Base-by-base conservation (phyloP, 106 monocot genomes). In the Allium cepa region DNA sequence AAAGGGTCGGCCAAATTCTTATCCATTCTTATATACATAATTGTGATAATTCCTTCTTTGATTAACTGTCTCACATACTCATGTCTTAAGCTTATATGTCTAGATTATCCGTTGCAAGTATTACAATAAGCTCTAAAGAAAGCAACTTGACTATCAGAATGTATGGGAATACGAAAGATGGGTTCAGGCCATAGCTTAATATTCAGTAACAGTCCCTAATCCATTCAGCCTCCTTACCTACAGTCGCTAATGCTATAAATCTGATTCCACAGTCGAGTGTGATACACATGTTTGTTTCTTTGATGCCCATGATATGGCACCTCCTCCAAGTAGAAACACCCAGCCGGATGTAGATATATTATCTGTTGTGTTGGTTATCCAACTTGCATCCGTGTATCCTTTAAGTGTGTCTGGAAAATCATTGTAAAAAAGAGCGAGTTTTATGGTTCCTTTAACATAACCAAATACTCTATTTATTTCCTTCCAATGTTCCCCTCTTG, bases 151-250 rank as follows among this genome's bases (percentile, higher is more conserved):
- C 64, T 49, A n/a, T n/a, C n/a, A n/a, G n/a, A 68, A 0, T 50
- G 8, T 26, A 68, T 22, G 22, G 52, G 50, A 17, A 51, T 22
- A 68, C 1, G 16, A 16, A 26, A 1, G 4, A 68, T 68, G 7
- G n/a, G 49, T 26, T 68, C 5, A 53, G 53, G 53, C 2, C 53
- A 53, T 53, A 53, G 2, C 2, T 10, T 10, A 3, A 53, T 53
- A 53, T 53, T 4, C 18, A 68, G 10, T 10, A 59, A 68, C 7
- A 68, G 10, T 67, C 47, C 12, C 51, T 67, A 52, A 67, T 49
- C 51, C 67, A 67, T n/a, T 51, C 67, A 7, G 67, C 67, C 22
- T 67, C 67, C 6, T 16, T 67, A 10, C 67, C 17, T 7, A 49
- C 17, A 16, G 16, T 26, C 8, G 49, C 49, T 10, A 68, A 68